Percentiles rank a stretch among this genome's conserved stretches.
phyloP scores from a whole-genome alignment of 177 flowering plant species.

The Viscum album region DNA sequence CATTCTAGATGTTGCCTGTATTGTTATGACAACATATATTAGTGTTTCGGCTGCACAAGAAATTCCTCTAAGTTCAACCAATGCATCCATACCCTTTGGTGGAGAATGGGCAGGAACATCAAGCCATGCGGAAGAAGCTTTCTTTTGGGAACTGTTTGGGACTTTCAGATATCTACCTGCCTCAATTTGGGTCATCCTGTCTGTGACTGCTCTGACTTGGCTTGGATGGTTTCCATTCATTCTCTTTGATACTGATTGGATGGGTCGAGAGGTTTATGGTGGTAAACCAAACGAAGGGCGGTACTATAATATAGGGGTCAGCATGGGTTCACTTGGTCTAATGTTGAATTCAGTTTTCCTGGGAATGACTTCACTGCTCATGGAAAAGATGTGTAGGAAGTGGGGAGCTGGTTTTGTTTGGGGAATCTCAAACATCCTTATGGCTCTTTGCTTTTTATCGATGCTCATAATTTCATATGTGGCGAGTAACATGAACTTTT shows the following conservation, averaged over 20 bases:
- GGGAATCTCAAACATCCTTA: conserved; percentile 75
- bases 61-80: conserved; percentile 34
- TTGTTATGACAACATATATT: conserved; percentile 50
- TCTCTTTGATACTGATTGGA: conserved; percentile 97
- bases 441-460: conserved; percentile 63
- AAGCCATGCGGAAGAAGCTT: conserved; percentile 49
- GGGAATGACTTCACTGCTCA: conserved; percentile 67
- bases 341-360: conserved; percentile 81
- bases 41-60: conserved; percentile 68
- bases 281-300: conserved; percentile 70
- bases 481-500: conserved; percentile 26
- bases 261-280: conserved; percentile 91
- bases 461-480: conserved; percentile 57
- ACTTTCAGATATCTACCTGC: conserved; percentile 55
- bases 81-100: conserved; percentile 8
- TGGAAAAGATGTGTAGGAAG: conserved; percentile 83
- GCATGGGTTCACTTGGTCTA: conserved; percentile 81
- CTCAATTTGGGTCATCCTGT: conserved; percentile 54
- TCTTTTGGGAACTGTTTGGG: conserved; percentile 79
- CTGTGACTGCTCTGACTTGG: conserved; percentile 77
- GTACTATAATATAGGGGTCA: conserved; percentile 57
- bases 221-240: conserved; percentile 95
- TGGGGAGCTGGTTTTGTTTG: conserved; percentile 82
- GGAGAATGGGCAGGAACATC: conserved; percentile 32
- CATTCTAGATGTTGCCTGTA: conserved; percentile 51